phyloP scores from a whole-genome alignment of 768 basidiomycete genomes.

The Rhizopogon sp. region DNA sequence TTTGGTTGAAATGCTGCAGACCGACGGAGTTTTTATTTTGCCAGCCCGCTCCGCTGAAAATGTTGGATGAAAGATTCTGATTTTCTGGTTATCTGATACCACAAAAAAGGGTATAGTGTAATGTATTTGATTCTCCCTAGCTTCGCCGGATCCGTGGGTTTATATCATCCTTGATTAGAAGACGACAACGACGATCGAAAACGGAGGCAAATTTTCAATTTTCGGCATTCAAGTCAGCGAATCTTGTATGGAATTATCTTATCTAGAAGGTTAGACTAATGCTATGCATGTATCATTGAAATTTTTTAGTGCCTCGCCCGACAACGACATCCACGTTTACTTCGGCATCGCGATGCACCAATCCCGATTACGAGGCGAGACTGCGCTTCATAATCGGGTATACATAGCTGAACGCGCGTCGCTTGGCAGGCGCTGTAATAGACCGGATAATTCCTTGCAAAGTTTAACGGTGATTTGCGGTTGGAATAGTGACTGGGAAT shows the following conservation, averaged over 20 bases:
- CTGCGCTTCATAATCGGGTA: too few species aligned
- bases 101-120: neutral
- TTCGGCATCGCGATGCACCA: too few species aligned
- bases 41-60: neutral
- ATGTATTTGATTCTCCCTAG: neutral
- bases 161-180: neutral
- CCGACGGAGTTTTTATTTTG: neutral
- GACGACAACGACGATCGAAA: neutral
- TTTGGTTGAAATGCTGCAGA: neutral
- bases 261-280: neutral
- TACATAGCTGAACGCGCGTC: neutral
- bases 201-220: neutral
- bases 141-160: too few species aligned
- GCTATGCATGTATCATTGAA: neutral
- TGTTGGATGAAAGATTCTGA: neutral
- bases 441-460: neutral
- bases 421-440: neutral
- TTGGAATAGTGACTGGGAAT: conserved; percentile 5
- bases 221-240: neutral
- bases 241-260: neutral
- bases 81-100: neutral
- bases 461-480: neutral
- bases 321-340: too few species aligned
- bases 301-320: too few species aligned
- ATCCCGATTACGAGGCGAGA: too few species aligned